Evolutionary conservation across 441 rosid genomes (phyloP).

Genomic region (Arabidopsis hybrid): DNA sequence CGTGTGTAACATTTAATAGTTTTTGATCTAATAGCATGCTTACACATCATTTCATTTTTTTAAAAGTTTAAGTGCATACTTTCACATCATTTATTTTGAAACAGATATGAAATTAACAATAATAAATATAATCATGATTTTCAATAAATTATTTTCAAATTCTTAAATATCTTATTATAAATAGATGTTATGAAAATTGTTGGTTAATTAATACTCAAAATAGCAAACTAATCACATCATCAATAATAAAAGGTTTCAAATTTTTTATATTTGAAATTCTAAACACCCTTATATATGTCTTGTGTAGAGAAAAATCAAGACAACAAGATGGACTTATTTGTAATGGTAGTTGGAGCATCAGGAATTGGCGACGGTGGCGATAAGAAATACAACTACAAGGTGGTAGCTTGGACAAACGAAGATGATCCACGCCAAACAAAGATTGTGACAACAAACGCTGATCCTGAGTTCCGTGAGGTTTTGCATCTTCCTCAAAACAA

Average conservation of each 20-base stretch:
- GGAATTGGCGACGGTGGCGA: constrained; percentile 19
- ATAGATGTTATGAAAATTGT: background rate
- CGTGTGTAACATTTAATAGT: background rate
- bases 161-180: background rate
- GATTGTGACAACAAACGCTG: constrained; percentile 4
- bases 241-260: background rate
- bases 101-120: background rate
- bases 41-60: background rate
- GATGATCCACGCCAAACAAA: constrained; percentile 1
- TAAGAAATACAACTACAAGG: background rate
- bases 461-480: constrained; percentile 6
- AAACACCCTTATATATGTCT: background rate
- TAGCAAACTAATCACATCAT: background rate
- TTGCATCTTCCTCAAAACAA: background rate
- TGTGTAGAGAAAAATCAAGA: background rate
- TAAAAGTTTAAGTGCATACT: background rate
- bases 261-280: background rate
- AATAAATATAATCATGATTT: too few species aligned
- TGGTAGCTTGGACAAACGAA: constrained; percentile 22
- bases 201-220: background rate
- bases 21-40: background rate
- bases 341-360: constrained; percentile 5
- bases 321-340: background rate
- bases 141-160: too few species aligned
- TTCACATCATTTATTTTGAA: background rate